Percentiles rank a stretch among this genome's conserved stretches.
Evolutionary conservation across 1,139 yeast genomes (phyloP).

Genomic region (Ashbya aceris): DNA sequence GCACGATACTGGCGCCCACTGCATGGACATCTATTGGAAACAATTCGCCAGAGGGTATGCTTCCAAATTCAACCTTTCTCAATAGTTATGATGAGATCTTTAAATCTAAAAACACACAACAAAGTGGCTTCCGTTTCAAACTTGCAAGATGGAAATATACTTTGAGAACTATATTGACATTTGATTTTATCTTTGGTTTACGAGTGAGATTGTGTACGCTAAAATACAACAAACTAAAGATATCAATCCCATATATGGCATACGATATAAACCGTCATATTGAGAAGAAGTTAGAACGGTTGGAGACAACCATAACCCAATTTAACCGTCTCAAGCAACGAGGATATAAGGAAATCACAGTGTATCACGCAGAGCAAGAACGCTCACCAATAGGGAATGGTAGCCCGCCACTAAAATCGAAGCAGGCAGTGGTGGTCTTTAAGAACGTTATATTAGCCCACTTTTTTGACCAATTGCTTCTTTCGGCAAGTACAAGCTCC

Average conservation of each 20-base stretch:
- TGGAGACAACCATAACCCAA: not conserved
- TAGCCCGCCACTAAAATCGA: constrained; percentile 7
- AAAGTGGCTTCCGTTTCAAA: not conserved
- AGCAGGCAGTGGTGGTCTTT: constrained; percentile 48
- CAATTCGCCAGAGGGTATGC: not conserved
- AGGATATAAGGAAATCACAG: constrained; percentile 7
- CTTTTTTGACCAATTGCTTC: constrained; percentile 45
- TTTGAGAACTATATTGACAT: not conserved
- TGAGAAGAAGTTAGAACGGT: not conserved
- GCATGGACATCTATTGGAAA: not conserved
- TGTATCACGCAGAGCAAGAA: constrained; percentile 10
- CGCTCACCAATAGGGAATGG: not conserved
- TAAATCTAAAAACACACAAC: not conserved
- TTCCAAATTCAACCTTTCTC: not conserved
- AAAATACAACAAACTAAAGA: not conserved
- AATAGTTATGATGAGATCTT: not conserved
- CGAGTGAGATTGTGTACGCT: not conserved
- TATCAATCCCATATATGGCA: not conserved
- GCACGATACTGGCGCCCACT: not conserved
- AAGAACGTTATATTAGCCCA: constrained; percentile 40
- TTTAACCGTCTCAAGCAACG: constrained; percentile 1
- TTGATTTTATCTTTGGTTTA: constrained; percentile 2
- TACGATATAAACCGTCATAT: not conserved
- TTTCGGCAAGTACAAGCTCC: constrained; percentile 36
- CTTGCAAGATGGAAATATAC: constrained; percentile 1